Percentiles rank a stretch among this genome's conserved stretches.
Conservation (phyloP, 2,329 filamentous ascomycete genomes). For the Sarocladium brachiariae region DNA sequence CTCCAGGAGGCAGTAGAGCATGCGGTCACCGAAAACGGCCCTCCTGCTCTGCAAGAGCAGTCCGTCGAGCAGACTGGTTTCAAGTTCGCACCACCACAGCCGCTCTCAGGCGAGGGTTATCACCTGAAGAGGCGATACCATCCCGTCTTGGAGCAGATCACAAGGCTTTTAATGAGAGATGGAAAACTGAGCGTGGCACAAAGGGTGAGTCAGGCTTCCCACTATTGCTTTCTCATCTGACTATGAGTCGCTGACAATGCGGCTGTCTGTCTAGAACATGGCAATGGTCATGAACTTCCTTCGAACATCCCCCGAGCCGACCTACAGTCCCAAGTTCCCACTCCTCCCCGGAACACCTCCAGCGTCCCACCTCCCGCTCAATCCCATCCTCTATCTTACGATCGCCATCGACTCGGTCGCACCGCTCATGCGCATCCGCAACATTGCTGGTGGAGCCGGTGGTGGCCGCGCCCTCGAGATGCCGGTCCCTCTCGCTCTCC, state of each 20-base stretch:
- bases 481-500: conserved; percentile 66
- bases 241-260: not conserved
- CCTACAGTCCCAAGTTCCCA: conserved; percentile 61
- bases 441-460: conserved; percentile 70
- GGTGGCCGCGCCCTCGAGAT: conserved; percentile 81
- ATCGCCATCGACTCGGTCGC: conserved; percentile 89
- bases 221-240: not conserved
- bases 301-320: conserved; percentile 75
- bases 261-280: conserved; percentile 61
- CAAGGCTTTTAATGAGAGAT: conserved; percentile 83
- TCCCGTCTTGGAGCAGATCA: conserved; percentile 77
- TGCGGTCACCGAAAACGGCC: not conserved
- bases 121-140: conserved; percentile 79
- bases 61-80: conserved; percentile 39
- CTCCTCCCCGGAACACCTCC: conserved; percentile 73
- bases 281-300: conserved; percentile 74
- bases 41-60: not conserved
- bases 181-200: conserved; percentile 90
- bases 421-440: conserved; percentile 74
- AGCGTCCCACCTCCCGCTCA: conserved; percentile 71
- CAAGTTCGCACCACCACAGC: conserved; percentile 67
- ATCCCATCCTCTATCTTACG: conserved; percentile 83
- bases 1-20: conserved; percentile 11
- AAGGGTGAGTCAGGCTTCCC: conserved; percentile 62
- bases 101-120: conserved; percentile 21